Evolutionary conservation across 208 protist genomes (phyloP).

Genomic region (Crithidia expoeki): DNA sequence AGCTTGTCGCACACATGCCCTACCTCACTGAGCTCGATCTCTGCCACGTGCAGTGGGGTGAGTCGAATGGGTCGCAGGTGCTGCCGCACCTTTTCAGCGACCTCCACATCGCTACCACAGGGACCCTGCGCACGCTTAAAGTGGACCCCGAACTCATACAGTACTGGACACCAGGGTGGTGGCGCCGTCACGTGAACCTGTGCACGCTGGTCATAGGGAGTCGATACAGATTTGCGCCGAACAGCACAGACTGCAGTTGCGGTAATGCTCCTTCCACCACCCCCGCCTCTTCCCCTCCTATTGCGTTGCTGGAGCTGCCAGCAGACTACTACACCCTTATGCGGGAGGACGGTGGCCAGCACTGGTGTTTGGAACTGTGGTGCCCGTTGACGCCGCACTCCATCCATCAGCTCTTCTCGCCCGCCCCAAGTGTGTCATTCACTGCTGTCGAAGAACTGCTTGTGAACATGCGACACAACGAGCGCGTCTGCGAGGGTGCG

Average conservation of each 20-base stretch:
- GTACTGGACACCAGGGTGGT: constrained; percentile 79
- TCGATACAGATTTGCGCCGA: constrained; percentile 16
- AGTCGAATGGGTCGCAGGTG: constrained; percentile 15
- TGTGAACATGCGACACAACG: constrained; percentile 59
- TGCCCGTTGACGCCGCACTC: constrained; percentile 44
- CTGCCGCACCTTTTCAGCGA: constrained; percentile 67
- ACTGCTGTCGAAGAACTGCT: constrained; percentile 61
- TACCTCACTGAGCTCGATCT: constrained; percentile 67
- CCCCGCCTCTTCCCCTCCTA: neutral
- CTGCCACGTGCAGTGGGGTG: constrained; percentile 65
- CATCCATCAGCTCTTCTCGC: constrained; percentile 42
- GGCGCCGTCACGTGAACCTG: constrained; percentile 59
- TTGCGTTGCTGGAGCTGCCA: constrained; percentile 36
- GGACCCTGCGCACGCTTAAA: constrained; percentile 62
- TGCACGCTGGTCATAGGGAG: constrained; percentile 55
- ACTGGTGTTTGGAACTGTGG: constrained; percentile 83
- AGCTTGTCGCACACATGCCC: constrained; percentile 49
- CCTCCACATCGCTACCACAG: constrained; percentile 62
- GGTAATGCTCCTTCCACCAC: no score
- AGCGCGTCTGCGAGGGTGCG: constrained; percentile 27
- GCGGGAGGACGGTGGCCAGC: constrained; percentile 24
- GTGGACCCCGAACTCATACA: constrained; percentile 56
- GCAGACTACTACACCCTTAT: constrained; percentile 64
- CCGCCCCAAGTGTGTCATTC: constrained; percentile 32
- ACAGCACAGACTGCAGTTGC: constrained; percentile 9